Evolutionary conservation across 495 filamentous ascomycete genomes (phyloP), one percentile per base, ranked within the genome.

Genomic region (Penicillium diatomitis): DNA sequence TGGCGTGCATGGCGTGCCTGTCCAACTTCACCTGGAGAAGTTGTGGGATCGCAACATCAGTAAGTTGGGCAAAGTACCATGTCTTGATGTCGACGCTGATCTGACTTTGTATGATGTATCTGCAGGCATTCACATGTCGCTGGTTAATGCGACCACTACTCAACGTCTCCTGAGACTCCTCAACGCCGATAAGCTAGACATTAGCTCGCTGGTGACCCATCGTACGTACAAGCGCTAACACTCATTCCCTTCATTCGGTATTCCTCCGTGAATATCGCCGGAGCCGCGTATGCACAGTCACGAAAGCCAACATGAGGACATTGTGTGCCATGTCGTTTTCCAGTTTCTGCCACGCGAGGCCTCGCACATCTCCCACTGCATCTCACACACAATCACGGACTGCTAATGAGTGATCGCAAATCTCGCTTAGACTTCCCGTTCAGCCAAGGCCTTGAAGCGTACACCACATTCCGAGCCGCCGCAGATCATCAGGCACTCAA

Each of bases 11-110:
- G 69, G 65, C 0, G 53, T 43, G 0, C 68, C 66, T 46, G 73
- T 69, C 2, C 65, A 72, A 42, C 51, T 79, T 10, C 67, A 69
- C 40, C 51, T 72, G 36, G 65, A 73, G 46, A 61, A 51, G 11
- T 49, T 76, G 36, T 69, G 72, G 67, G 55, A 66, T 51, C 65
- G 71, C 32, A 77, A 77, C 52, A 70, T 75, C 44, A 61, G 64
- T 68, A 11, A 48, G 50, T 55, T 33, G 8, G 9, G 5, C 33
- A 6, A n/a, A 2, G 9, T 32, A 3, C 30, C 8, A 10, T n/a
- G 6, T 34, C 30, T 20, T 20, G 20, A 20, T 20, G 20, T 20
- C 20, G 20, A 20, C 20, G 20, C 20, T 20, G 20, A 20, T 20
- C 20, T 20, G 20, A 20, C 20, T 20, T 20, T 20, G 20, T 20